Conservation (phyloP, 2,329 filamentous ascomycete species). For the Colletotrichum agaves region DNA sequence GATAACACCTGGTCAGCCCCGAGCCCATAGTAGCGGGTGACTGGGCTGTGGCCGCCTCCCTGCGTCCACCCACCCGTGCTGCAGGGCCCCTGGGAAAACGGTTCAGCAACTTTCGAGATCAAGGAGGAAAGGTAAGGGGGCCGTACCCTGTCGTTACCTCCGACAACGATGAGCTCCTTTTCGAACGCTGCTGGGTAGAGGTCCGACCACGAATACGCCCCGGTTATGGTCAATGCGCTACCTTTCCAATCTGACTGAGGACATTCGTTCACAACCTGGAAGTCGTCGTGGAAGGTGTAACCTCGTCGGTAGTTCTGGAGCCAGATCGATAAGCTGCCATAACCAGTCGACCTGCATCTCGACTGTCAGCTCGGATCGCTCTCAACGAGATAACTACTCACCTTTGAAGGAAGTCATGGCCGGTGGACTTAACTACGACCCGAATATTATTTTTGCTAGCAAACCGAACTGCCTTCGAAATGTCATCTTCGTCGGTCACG, state of each 20-base stretch:
- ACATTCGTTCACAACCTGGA: slow-evolving; percentile 39
- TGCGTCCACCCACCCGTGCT: slow-evolving; percentile 62
- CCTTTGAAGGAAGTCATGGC: slow-evolving; percentile 41
- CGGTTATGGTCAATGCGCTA: slow-evolving; percentile 51
- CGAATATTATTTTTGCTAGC: slow-evolving; percentile 53
- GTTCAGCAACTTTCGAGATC: slow-evolving; percentile 33
- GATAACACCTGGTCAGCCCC: slow-evolving; percentile 45
- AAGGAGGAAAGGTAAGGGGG: not conserved
- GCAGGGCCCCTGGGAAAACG: slow-evolving; percentile 39
- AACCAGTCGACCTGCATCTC: slow-evolving; percentile 56
- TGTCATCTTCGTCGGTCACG: slow-evolving; percentile 16
- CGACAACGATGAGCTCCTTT: slow-evolving; percentile 22
- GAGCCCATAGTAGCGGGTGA: slow-evolving; percentile 53
- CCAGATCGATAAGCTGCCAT: slow-evolving; percentile 55
- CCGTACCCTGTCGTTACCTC: slow-evolving; percentile 24
- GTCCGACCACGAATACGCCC: slow-evolving; percentile 52
- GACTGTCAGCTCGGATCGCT: not conserved
- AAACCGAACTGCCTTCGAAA: slow-evolving; percentile 42
- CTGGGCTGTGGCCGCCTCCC: slow-evolving; percentile 63
- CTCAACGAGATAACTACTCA: not conserved
- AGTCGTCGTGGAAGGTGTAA: slow-evolving; percentile 51
- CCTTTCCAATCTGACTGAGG: slow-evolving; percentile 46
- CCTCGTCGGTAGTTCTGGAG: slow-evolving; percentile 46
- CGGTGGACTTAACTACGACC: slow-evolving; percentile 49
- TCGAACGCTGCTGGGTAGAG: slow-evolving; percentile 50